phyloP scores from a whole-genome alignment of 2,329 filamentous ascomycete genomes.

The Lecanicillium sp. region DNA sequence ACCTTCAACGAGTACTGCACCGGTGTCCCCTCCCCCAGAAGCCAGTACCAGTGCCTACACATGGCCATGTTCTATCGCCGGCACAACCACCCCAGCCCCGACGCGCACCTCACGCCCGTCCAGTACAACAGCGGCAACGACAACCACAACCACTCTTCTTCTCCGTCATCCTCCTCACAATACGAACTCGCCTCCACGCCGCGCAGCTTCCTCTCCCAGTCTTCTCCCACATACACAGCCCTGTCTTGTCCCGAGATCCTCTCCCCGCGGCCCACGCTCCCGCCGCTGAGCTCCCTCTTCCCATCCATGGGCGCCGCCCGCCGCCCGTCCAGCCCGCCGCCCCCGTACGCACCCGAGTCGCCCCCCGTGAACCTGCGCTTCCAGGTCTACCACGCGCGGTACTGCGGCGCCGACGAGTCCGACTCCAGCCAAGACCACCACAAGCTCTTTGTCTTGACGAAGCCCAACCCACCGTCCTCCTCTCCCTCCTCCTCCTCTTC shows the following conservation, averaged over 20 bases:
- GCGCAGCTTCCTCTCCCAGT: not conserved
- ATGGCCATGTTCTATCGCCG: not conserved
- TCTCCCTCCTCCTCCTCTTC: not conserved
- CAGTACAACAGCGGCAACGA: not conserved
- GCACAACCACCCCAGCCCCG: not conserved
- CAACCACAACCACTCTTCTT: not conserved
- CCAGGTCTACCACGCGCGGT: slow-evolving; percentile 2
- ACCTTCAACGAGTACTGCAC: not conserved
- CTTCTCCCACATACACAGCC: not conserved
- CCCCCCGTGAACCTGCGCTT: not conserved
- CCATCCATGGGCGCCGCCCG: not conserved
- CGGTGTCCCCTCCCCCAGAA: not conserved
- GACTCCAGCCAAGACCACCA: slow-evolving; percentile 5
- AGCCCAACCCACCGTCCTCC: not conserved
- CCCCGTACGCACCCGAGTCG: not conserved
- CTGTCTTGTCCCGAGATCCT: no score
- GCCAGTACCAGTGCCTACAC: not conserved
- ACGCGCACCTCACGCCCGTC: not conserved
- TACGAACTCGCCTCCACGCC: not conserved
- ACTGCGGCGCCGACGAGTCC: not conserved
- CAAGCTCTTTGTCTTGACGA: slow-evolving; percentile 5
- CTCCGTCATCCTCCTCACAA: not conserved
- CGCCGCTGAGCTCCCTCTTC: not conserved
- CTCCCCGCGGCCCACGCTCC: not conserved
- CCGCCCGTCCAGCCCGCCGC: not conserved